Percentiles rank a stretch among this genome's conserved stretches.
Evolutionary conservation across 2,329 filamentous ascomycete genomes (phyloP).

Genomic region (Xylariaceae sp.): DNA sequence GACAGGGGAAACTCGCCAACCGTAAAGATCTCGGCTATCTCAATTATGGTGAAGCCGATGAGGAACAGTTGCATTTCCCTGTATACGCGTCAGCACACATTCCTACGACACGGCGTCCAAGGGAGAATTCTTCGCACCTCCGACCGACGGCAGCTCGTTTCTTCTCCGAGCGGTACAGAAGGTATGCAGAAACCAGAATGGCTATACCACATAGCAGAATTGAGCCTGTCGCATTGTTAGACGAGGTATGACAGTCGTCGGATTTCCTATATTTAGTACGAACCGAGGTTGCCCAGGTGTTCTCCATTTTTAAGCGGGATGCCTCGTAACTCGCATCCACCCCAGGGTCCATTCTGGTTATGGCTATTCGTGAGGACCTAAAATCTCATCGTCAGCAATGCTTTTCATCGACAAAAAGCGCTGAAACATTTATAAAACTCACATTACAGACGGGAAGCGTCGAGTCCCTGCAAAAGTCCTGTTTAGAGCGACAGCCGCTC

Average conservation of each 20-base stretch:
- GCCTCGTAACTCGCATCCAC: constrained; percentile 69
- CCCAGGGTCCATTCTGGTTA: constrained; percentile 55
- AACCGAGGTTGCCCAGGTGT: constrained; percentile 77
- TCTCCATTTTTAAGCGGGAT: constrained; percentile 63
- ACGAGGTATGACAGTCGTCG: background rate
- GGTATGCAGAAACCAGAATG: constrained; percentile 59
- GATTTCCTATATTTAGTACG: constrained; percentile 29
- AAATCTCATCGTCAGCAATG: constrained; percentile 14
- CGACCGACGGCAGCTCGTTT: constrained; percentile 92
- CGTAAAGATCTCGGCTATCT: constrained; percentile 95
- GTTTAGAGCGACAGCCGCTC: constrained; percentile 25
- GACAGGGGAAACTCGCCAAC: constrained; percentile 81
- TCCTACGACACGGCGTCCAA: background rate
- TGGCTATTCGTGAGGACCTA: constrained; percentile 61
- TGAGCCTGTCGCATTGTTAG: constrained; percentile 55
- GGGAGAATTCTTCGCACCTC: constrained; percentile 52
- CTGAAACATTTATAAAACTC: constrained; percentile 20
- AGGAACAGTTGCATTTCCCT: constrained; percentile 98
- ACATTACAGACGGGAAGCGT: constrained; percentile 83
- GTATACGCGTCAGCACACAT: constrained; percentile 26
- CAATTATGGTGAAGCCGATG: constrained; percentile 75
- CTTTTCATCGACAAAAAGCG: background rate
- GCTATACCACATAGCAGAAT: constrained; percentile 77
- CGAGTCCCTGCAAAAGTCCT: constrained; percentile 81
- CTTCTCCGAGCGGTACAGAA: constrained; percentile 75